phyloP scores from a whole-genome alignment of 208 protist species.

The Vickermania ingenoplastis region DNA sequence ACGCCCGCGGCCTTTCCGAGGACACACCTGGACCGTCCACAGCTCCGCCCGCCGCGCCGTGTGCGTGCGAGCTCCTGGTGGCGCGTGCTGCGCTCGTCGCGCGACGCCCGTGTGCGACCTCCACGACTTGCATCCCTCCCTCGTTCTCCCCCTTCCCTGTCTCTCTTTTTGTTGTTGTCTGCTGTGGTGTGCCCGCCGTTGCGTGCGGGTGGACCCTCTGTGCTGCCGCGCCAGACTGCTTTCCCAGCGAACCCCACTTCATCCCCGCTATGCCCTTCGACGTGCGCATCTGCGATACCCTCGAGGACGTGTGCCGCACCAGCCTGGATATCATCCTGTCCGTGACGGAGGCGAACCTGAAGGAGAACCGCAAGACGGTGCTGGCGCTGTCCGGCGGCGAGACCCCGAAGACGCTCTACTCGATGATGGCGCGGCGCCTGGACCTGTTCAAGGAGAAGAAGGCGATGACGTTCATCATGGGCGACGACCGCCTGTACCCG shows the following conservation, averaged over 20 bases:
- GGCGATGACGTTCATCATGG: slow-evolving; percentile 37
- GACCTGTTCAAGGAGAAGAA: slow-evolving; percentile 21
- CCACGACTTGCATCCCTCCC: too few relatives aligned
- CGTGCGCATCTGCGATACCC: slow-evolving; percentile 1
- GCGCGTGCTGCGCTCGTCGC: background rate
- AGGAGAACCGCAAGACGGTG: slow-evolving; percentile 5
- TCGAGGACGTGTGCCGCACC: slow-evolving; percentile 2
- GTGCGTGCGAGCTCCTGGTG: too few relatives aligned
- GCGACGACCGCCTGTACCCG: slow-evolving; percentile 60
- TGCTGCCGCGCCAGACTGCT: background rate
- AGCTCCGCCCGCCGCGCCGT: too few relatives aligned
- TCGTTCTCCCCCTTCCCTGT: background rate
- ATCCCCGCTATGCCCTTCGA: background rate
- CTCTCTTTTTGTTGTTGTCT: background rate
- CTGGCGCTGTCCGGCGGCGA: slow-evolving; percentile 71
- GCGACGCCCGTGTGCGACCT: too few relatives aligned
- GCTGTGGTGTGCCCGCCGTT: background rate
- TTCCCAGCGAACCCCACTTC: background rate
- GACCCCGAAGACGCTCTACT: slow-evolving; percentile 52
- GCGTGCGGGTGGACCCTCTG: background rate
- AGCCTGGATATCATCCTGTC: background rate
- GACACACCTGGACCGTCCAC: too few relatives aligned
- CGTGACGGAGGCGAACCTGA: slow-evolving; percentile 6
- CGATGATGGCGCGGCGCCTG: slow-evolving; percentile 27
- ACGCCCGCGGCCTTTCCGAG: too few relatives aligned